Evolutionary conservation across 2,329 filamentous ascomycete species (phyloP).

Genomic region (Botrytis cinerea): DNA sequence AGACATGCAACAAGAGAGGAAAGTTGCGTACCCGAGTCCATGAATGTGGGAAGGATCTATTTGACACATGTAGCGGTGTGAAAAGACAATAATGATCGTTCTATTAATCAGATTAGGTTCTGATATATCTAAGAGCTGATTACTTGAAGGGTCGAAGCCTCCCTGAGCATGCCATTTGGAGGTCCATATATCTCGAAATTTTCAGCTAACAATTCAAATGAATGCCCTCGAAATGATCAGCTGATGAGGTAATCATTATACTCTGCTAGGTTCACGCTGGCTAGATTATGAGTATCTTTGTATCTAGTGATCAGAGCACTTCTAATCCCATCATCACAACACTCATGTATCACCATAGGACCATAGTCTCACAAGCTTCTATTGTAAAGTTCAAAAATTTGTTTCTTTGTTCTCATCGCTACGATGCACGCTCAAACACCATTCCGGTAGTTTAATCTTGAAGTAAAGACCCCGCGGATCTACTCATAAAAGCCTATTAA

Average conservation of each 20-base stretch:
- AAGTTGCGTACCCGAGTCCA: neutral
- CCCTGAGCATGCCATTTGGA: too few relatives aligned
- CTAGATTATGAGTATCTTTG: neutral
- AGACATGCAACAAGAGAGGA: constrained; percentile 12
- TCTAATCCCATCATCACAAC: neutral
- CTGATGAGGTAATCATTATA: too few relatives aligned
- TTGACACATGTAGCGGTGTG: neutral
- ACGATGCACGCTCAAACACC: neutral
- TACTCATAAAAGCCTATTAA: neutral
- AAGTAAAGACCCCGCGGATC: neutral
- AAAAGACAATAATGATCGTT: neutral
- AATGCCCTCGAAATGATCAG: too few relatives aligned
- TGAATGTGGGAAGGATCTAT: neutral
- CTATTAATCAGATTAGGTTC: neutral
- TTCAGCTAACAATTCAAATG: too few relatives aligned
- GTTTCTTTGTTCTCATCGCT: neutral
- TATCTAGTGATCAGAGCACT: neutral
- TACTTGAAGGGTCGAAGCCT: too few relatives aligned
- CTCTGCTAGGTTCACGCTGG: neutral
- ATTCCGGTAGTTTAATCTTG: neutral
- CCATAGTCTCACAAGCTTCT: neutral
- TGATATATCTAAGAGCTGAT: neutral
- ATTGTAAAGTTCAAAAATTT: neutral
- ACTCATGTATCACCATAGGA: neutral
- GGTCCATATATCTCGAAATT: too few relatives aligned